These are phyloP conservation scores for Hypoxylon sp. DNA, from an alignment of 2,329 filamentous ascomycete species.

Conservation along the genomic window DNA sequence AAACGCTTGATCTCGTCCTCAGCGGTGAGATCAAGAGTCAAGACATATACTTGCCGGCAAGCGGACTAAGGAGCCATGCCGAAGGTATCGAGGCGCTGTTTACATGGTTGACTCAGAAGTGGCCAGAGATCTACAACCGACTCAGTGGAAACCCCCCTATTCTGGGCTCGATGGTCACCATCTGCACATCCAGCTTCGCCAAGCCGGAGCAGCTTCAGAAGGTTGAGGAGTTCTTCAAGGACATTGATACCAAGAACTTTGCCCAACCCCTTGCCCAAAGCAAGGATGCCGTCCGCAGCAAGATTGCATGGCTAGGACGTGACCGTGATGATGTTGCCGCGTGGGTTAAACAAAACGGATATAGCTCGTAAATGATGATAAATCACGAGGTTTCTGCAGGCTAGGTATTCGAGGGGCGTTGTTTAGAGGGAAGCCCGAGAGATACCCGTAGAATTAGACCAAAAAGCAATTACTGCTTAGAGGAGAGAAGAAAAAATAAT, in stretches of 20 bases:
- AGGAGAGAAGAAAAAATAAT: slow-evolving; percentile 3
- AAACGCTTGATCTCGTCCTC: slow-evolving; percentile 78
- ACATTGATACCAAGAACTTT: slow-evolving; percentile 84
- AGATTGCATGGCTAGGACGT: slow-evolving; percentile 80
- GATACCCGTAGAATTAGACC: slow-evolving; percentile 34
- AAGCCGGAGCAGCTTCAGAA: slow-evolving; percentile 76
- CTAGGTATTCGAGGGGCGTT: slow-evolving; percentile 16
- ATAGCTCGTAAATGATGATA: slow-evolving; percentile 44
- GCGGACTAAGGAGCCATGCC: slow-evolving; percentile 77
- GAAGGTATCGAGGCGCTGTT: slow-evolving; percentile 84
- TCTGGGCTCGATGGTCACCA: slow-evolving; percentile 82
- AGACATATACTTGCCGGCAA: slow-evolving; percentile 89
- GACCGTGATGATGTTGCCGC: slow-evolving; percentile 79
- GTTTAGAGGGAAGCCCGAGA: slow-evolving; percentile 19
- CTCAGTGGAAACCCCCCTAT: slow-evolving; percentile 88
- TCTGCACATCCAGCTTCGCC: slow-evolving; percentile 84
- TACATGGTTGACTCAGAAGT: slow-evolving; percentile 85
- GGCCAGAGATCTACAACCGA: slow-evolving; percentile 82
- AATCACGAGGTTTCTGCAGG: slow-evolving; percentile 10
- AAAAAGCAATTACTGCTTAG: slow-evolving; percentile 16
- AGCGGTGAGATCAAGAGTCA: slow-evolving; percentile 89
- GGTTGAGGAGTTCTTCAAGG: slow-evolving; percentile 81
- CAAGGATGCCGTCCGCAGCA: slow-evolving; percentile 83
- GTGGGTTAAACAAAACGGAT: slow-evolving; percentile 69
- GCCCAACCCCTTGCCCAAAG: slow-evolving; percentile 91